Base-by-base conservation (phyloP, 2,329 filamentous ascomycete genomes). In the Ramichloridium luteum region DNA sequence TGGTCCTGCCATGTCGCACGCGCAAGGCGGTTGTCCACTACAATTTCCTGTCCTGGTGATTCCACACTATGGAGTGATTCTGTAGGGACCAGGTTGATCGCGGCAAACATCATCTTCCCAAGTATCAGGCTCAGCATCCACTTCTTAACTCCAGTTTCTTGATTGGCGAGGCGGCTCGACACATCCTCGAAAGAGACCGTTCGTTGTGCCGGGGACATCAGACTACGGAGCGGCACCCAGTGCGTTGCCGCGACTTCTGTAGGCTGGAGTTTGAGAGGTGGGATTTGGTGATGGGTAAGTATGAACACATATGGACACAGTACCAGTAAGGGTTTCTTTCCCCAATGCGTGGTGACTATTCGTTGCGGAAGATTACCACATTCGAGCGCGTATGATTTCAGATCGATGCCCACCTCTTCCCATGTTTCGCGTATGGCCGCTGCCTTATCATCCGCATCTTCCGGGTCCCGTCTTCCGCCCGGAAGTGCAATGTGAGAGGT, bases 301-400 rank as follows among this genome's bases (percentile, higher is more conserved):
- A 81, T 57, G 51, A 77, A 80, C 26, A 80, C 62, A 50, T 74
- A 79, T 0, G 77, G 76, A 46, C 74, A 80, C 5, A 80, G 61
- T 3, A 80, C 74, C 72, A 80, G 77, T 14, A 80, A 55, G 6
- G 72, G 74, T 41, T 35, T 43, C 46, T 72, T 74, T 4, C 74
- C 74, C 72, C 73, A 80, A 34, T 68, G 70, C 1, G 74, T 74
- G 5, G 72, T 76, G 12, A 81, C 72, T 3, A 79, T 61, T 18
- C 75, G 56, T 50, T 80, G 74, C 0, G 75, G 73, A 3, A 80
- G 58, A 47, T 78, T 79, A 4, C 73, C 76, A 22, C 73, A 62
- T 3, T 54, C 41, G 4, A 67, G 55, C 1, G 59, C 58, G 30
- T 52, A 44, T 22, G 32, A 37, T 17, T 44, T 30, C 36, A 80